A percentile compares a stretch with the other conserved stretches of the same genome.
Conservation (phyloP, 495 filamentous ascomycete species). For the Trypethelium eluteriae region DNA sequence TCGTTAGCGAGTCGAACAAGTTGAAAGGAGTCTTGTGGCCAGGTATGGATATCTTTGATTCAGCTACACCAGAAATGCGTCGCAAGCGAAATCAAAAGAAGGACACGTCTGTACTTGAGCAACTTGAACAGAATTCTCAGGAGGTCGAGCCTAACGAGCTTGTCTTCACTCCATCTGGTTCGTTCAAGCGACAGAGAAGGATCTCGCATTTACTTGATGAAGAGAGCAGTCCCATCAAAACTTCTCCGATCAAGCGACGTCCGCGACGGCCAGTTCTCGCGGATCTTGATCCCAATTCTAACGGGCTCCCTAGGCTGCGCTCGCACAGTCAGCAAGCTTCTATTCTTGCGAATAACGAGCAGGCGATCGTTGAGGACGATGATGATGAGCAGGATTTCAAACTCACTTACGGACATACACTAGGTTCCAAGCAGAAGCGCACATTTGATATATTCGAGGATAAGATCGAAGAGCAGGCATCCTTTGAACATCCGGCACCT, state of each 20-base stretch:
- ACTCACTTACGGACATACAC: conserved; percentile 17
- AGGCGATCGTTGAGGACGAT: conserved; percentile 17
- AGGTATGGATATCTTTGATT: conserved; percentile 85
- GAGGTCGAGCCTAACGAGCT: conserved; percentile 63
- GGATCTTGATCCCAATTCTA: conserved; percentile 24
- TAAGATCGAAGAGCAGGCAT: conserved; percentile 17
- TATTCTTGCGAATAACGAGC: conserved; percentile 15
- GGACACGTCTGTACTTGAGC: conserved; percentile 57
- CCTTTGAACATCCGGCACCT: conserved; percentile 27
- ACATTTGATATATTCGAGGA: conserved; percentile 29
- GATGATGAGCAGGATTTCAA: conserved; percentile 17
- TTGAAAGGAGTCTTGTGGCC: conserved; percentile 74
- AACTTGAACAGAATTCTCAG: conserved; percentile 60
- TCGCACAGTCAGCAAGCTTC: conserved; percentile 7
- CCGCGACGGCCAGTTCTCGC: conserved; percentile 22
- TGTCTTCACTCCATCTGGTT: conserved; percentile 53
- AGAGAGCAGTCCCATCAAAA: conserved; percentile 27
- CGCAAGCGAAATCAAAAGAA: conserved; percentile 84
- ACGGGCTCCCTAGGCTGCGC: conserved; percentile 3
- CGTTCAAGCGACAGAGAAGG: conserved; percentile 46
- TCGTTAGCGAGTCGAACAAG: conserved; percentile 36
- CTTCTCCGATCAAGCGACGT: conserved; percentile 17
- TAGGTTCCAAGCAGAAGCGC: conserved; percentile 20
- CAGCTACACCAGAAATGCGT: conserved; percentile 67
- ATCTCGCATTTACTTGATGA: conserved; percentile 45